phyloP scores from a whole-genome alignment of 345 rosid genomes.

The Corymbia maculata region DNA sequence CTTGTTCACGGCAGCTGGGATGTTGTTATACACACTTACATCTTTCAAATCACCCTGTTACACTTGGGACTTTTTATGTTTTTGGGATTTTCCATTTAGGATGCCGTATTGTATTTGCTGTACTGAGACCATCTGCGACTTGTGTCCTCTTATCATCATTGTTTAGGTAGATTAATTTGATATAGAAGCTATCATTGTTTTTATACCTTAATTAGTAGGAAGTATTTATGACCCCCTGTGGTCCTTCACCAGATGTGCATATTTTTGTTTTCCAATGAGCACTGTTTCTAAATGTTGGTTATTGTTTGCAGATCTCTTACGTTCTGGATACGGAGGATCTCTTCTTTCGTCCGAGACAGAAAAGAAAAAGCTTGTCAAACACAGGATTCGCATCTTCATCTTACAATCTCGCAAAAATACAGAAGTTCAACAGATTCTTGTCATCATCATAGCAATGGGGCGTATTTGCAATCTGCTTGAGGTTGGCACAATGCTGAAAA shows the following conservation, averaged over 20 bases:
- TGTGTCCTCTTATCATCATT: neutral
- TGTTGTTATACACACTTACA: neutral
- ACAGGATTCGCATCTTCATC: neutral
- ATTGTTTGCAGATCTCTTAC: constrained; percentile 21
- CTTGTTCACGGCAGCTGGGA: neutral
- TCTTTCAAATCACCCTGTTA: too few relatives aligned
- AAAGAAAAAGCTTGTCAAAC: constrained; percentile 5
- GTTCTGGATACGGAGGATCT: constrained; percentile 54
- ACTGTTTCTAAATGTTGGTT: neutral
- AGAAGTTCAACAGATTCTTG: constrained; percentile 27
- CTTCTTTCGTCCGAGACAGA: constrained; percentile 26
- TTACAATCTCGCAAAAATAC: constrained; percentile 12
- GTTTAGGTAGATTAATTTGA: neutral
- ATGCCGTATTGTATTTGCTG: neutral
- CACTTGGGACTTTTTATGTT: neutral
- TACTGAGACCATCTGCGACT: neutral
- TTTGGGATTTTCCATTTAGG: neutral
- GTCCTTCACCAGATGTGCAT: neutral
- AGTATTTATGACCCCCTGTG: neutral
- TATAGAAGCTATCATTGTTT: neutral
- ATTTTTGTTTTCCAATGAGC: neutral
- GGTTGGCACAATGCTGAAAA: neutral
- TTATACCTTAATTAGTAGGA: neutral
- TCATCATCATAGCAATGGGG: neutral
- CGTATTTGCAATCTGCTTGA: neutral